phyloP scores from a whole-genome alignment of 495 filamentous ascomycete genomes.

The Annulohypoxylon stygium region DNA sequence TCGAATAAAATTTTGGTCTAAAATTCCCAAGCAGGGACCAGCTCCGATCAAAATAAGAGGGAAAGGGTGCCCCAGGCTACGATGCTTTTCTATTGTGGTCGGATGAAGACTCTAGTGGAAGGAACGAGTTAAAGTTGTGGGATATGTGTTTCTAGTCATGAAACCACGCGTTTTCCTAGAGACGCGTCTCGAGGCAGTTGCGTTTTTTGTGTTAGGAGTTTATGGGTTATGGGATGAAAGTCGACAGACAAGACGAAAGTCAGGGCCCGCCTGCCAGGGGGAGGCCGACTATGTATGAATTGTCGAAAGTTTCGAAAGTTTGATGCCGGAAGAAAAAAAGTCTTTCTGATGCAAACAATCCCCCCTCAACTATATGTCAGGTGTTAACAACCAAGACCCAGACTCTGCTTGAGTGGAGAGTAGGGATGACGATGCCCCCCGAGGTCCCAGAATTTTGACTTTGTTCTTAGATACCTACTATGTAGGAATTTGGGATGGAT shows the following conservation, averaged over 20 bases:
- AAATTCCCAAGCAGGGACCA: slow-evolving; percentile 22
- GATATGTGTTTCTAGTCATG: slow-evolving; percentile 41
- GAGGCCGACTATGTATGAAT: slow-evolving; percentile 32
- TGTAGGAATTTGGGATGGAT: slow-evolving; percentile 38
- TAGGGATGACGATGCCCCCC: slow-evolving; percentile 49
- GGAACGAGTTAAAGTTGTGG: slow-evolving; percentile 30
- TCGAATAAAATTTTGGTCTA: slow-evolving; percentile 28
- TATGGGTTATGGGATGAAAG: neutral
- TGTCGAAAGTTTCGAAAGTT: slow-evolving; percentile 38
- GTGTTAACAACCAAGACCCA: slow-evolving; percentile 26
- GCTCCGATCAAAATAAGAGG: slow-evolving; percentile 20
- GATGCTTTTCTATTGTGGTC: slow-evolving; percentile 28
- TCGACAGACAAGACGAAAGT: slow-evolving; percentile 17
- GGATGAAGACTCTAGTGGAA: slow-evolving; percentile 39
- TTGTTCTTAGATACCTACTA: slow-evolving; percentile 43
- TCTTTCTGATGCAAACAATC: slow-evolving; percentile 46
- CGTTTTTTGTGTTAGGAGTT: slow-evolving; percentile 25
- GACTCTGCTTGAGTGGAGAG: slow-evolving; percentile 36
- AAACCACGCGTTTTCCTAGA: slow-evolving; percentile 38
- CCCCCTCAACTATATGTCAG: slow-evolving; percentile 39
- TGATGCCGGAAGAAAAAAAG: slow-evolving; percentile 39
- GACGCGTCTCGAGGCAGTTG: slow-evolving; percentile 36
- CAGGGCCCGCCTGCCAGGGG: slow-evolving; percentile 19
- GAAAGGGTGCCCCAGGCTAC: slow-evolving; percentile 38
- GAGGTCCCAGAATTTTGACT: slow-evolving; percentile 46